Evolutionary conservation across 1,284 basidiomycete species (phyloP).

Genomic region (Trichosporon asahii): DNA sequence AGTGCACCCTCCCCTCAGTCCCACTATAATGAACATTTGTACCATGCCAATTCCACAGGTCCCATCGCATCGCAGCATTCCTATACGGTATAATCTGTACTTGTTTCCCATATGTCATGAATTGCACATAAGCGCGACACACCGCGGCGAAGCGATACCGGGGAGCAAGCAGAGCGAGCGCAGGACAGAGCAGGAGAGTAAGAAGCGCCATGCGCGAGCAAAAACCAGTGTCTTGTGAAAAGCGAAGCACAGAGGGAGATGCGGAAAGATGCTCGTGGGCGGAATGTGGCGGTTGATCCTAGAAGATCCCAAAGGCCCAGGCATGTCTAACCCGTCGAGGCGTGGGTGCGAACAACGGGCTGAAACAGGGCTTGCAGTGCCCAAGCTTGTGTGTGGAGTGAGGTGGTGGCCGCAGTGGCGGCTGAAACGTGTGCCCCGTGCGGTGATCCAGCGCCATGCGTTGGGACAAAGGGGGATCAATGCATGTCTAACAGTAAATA

Average conservation of each 20-base stretch:
- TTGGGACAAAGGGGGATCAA: not conserved
- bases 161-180: not conserved
- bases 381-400: not conserved
- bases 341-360: not conserved
- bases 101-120: slow-evolving; percentile 12
- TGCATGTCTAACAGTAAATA: not conserved
- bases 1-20: not conserved
- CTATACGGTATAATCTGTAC: not conserved
- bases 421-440: not conserved
- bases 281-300: not conserved
- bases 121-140: not conserved
- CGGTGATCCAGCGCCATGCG: no score
- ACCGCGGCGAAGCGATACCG: no score
- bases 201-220: no score
- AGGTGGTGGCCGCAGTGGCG: not conserved
- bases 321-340: no score
- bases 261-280: not conserved
- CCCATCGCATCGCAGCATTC: not conserved
- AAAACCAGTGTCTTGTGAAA: no score
- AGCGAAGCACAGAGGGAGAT: no score
- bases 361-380: not conserved
- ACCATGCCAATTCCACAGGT: not conserved
- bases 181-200: no score
- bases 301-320: not conserved
- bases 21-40: not conserved